These are phyloP conservation scores for Phytopythium kandeliae DNA, from an alignment of 352 stramenopile genomes.

Conservation along the genomic window DNA sequence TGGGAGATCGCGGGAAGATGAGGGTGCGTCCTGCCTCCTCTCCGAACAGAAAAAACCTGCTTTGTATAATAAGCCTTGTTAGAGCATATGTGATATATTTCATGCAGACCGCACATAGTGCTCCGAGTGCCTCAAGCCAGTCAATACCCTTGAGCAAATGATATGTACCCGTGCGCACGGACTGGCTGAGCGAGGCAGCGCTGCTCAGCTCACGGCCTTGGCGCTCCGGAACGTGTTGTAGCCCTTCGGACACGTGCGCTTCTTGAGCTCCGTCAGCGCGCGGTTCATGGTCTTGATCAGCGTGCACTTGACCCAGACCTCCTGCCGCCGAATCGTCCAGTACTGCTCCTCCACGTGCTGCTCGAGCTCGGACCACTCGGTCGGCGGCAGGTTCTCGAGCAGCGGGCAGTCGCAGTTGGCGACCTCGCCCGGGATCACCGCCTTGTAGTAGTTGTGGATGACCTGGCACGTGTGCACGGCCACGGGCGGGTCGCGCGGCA, in stretches of 20 bases:
- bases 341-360: conserved; percentile 11
- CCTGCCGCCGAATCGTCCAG: conserved; percentile 21
- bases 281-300: conserved; percentile 39
- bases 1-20: too few relatives aligned
- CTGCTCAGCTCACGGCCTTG: too few relatives aligned
- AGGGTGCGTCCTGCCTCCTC: too few relatives aligned
- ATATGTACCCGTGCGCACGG: too few relatives aligned
- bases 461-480: conserved; percentile 47
- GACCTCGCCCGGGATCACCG: conserved; percentile 33
- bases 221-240: conserved; percentile 41
- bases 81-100: too few relatives aligned
- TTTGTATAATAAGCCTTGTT: too few relatives aligned
- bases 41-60: too few relatives aligned
- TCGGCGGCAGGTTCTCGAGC: conserved; percentile 29
- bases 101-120: too few relatives aligned
- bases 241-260: conserved; percentile 29
- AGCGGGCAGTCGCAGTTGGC: conserved; percentile 34
- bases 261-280: conserved; percentile 33
- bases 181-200: too few relatives aligned
- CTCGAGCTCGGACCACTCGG: conserved; percentile 24
- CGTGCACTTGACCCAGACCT: conserved; percentile 35
- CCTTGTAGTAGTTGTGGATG: conserved; percentile 37
- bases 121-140: too few relatives aligned
- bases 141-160: too few relatives aligned
- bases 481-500: conserved; percentile 34